Evolutionary conservation across 2,329 filamentous ascomycete species (phyloP).

Genomic region (Tolypocladium endophyticum): DNA sequence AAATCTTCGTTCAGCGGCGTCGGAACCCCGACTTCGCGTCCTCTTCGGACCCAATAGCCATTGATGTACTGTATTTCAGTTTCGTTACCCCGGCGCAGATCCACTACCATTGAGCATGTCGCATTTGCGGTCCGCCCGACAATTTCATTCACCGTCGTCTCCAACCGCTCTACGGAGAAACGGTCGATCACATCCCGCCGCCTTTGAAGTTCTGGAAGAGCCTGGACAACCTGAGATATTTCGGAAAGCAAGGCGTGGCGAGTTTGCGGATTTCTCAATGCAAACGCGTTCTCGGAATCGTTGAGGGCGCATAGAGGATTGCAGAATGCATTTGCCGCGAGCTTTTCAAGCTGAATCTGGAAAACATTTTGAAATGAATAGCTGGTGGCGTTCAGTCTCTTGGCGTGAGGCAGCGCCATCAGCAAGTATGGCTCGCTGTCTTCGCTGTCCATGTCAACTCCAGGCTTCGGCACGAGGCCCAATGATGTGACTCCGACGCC

Average conservation of each 20-base stretch:
- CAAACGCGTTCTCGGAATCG: not conserved
- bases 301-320: not conserved
- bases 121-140: not conserved
- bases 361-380: not conserved
- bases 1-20: not conserved
- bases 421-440: not conserved
- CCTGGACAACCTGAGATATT: not conserved
- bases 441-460: not conserved
- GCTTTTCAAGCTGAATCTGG: not conserved
- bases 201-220: not conserved
- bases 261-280: not conserved
- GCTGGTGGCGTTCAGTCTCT: not conserved
- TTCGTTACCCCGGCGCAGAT: not conserved
- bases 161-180: not conserved
- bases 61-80: not conserved
- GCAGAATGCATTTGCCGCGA: not conserved
- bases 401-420: not conserved
- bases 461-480: not conserved
- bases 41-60: not conserved
- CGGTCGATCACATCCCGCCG: not conserved
- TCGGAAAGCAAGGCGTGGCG: not conserved
- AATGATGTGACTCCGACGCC: not conserved
- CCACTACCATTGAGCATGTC: not conserved
- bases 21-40: not conserved
- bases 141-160: not conserved